These are phyloP conservation scores for Aspergillus neoniger DNA, from an alignment of 2,329 filamentous ascomycete species.

Conservation along the genomic window DNA sequence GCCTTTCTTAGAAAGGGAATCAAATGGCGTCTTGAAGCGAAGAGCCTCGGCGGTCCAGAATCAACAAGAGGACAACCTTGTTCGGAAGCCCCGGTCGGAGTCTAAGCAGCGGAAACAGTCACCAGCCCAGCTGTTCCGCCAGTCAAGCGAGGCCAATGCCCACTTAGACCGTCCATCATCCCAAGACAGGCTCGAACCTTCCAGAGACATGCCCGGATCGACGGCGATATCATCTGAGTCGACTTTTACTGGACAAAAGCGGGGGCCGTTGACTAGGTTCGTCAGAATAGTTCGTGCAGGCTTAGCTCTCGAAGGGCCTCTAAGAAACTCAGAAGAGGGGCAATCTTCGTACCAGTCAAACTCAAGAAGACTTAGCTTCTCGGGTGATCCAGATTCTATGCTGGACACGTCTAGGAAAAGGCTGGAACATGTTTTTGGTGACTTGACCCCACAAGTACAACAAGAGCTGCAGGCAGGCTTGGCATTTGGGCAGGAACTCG, in stretches of 20 bases:
- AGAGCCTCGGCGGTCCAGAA: conserved; percentile 25
- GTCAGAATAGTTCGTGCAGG: conserved; percentile 40
- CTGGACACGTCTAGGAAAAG: conserved; percentile 29
- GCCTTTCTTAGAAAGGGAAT: conserved; percentile 32
- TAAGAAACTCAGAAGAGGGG: conserved; percentile 23
- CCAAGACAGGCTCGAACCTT: conserved; percentile 1
- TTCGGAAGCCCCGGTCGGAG: conserved; percentile 14
- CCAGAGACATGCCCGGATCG: conserved; percentile 18
- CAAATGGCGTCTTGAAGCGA: conserved; percentile 29
- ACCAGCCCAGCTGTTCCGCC: neutral
- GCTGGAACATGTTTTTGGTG: conserved; percentile 39
- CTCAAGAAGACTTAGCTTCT: conserved; percentile 6
- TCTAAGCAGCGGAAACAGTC: neutral
- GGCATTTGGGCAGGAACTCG: conserved; percentile 46
- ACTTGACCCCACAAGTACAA: conserved; percentile 41
- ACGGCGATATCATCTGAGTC: conserved; percentile 14
- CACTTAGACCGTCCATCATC: neutral
- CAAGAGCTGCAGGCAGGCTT: conserved; percentile 45
- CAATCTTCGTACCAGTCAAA: conserved; percentile 2
- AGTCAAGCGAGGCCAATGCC: neutral
- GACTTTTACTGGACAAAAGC: conserved; percentile 10
- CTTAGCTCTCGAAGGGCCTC: conserved; percentile 39
- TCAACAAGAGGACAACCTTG: conserved; percentile 18
- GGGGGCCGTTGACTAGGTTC: conserved; percentile 30
- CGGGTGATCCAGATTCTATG: conserved; percentile 17